Evolutionary conservation across 768 basidiomycete genomes (phyloP).

Genomic region (Kwoniella europaea): DNA sequence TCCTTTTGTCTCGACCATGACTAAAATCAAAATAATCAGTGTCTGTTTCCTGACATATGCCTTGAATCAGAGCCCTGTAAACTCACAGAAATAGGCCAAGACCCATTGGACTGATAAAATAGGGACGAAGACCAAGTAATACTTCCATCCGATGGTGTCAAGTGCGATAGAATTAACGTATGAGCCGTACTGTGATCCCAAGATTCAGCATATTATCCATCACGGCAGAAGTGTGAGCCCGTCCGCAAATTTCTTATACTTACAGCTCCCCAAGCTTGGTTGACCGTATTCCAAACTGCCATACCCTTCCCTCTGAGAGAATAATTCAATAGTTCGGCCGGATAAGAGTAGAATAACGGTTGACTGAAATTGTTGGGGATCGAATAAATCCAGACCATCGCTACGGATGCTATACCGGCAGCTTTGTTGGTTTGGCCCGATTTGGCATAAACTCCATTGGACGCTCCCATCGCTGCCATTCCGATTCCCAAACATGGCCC

Average conservation of each 20-base stretch:
- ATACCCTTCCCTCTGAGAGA: constrained; percentile 34
- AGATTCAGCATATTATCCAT: neutral
- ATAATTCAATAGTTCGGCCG: constrained; percentile 38
- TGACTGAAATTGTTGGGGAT: neutral
- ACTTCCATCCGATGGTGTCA: constrained; percentile 28
- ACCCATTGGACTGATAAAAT: constrained; percentile 41
- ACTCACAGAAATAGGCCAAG: constrained; percentile 38
- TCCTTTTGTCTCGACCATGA: constrained; percentile 43
- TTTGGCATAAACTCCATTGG: neutral
- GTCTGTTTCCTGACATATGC: neutral
- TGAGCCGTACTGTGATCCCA: constrained; percentile 1
- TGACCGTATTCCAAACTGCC: constrained; percentile 29
- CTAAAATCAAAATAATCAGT: neutral
- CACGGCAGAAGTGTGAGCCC: neutral
- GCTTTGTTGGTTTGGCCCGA: constrained; percentile 16
- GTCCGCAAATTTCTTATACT: neutral
- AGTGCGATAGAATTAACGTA: constrained; percentile 36
- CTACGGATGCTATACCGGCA: constrained; percentile 55
- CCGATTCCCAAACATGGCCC: constrained; percentile 18
- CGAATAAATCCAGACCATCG: constrained; percentile 14
- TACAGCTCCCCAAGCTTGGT: constrained; percentile 13
- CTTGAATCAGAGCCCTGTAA: neutral
- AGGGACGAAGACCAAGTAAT: constrained; percentile 50
- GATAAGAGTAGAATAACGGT: constrained; percentile 23
- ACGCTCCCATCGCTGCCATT: constrained; percentile 11